Percentiles rank a stretch among this genome's conserved stretches.
Conservation (phyloP, 2,329 filamentous ascomycete genomes). For the Pezicula rhizophila region DNA sequence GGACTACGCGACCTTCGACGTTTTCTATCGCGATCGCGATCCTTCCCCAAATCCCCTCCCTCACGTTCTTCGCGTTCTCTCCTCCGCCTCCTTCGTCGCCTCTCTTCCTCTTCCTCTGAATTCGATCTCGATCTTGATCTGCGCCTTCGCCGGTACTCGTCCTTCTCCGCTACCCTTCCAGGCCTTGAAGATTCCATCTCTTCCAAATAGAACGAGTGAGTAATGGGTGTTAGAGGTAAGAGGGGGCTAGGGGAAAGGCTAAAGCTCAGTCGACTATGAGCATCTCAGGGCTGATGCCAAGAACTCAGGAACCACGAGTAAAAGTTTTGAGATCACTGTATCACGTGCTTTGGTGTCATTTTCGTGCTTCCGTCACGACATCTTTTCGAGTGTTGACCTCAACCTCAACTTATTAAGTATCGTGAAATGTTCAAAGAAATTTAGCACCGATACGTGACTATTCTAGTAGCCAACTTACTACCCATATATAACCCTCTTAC, state of each 20-base stretch:
- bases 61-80: conserved; percentile 11
- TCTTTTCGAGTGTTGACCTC: too few relatives aligned
- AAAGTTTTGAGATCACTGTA: too few relatives aligned
- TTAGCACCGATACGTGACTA: too few relatives aligned
- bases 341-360: too few relatives aligned
- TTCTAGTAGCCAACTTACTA: too few relatives aligned
- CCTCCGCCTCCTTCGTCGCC: conserved; percentile 17
- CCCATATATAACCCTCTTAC: too few relatives aligned
- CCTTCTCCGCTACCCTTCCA: conserved; percentile 9
- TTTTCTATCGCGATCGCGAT: conserved; percentile 14
- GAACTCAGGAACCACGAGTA: too few relatives aligned
- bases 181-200: conserved; percentile 13
- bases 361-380: too few relatives aligned
- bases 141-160: conserved; percentile 8
- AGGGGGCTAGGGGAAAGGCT: too few relatives aligned
- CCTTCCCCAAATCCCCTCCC: conserved; percentile 11
- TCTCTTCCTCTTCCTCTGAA: conserved; percentile 25
- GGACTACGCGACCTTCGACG: conserved; percentile 26
- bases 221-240: neutral
- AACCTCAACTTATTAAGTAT: too few relatives aligned
- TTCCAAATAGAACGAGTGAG: neutral
- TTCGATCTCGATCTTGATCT: conserved; percentile 20
- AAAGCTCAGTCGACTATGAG: conserved; percentile 7
- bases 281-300: too few relatives aligned
- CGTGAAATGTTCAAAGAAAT: too few relatives aligned